phyloP scores from a whole-genome alignment of 495 filamentous ascomycete species.

The Xylaria palmicola region DNA sequence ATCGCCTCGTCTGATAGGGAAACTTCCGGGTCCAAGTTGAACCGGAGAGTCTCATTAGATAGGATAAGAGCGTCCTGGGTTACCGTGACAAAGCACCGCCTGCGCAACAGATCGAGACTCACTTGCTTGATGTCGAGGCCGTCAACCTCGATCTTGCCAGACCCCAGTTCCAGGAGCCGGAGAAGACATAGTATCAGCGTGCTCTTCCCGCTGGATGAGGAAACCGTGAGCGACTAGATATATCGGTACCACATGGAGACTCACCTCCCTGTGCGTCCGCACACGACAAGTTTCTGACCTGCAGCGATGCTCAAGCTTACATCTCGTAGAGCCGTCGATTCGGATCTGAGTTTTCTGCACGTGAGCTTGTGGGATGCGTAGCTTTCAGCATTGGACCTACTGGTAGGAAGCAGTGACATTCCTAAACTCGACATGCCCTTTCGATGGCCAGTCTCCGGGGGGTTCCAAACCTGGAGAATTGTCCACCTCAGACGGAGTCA shows the following conservation, averaged over 20 bases:
- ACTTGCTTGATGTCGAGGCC: slow-evolving; percentile 41
- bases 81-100: slow-evolving; percentile 36
- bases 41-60: slow-evolving; percentile 40
- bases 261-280: slow-evolving; percentile 36
- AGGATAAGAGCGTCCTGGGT: slow-evolving; percentile 52
- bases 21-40: slow-evolving; percentile 47
- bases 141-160: slow-evolving; percentile 46
- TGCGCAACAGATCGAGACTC: slow-evolving; percentile 34
- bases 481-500: slow-evolving; percentile 49
- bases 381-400: background rate
- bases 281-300: slow-evolving; percentile 60
- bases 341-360: background rate
- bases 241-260: too few relatives aligned
- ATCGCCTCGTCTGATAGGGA: slow-evolving; percentile 34
- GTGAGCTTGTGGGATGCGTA: background rate
- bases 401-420: slow-evolving; percentile 38
- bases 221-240: too few relatives aligned
- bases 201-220: slow-evolving; percentile 46
- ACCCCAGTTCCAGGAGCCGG: slow-evolving; percentile 31
- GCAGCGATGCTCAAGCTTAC: slow-evolving; percentile 50
- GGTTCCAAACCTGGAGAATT: slow-evolving; percentile 48
- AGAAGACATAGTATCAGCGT: slow-evolving; percentile 41
- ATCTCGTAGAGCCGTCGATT: slow-evolving; percentile 35
- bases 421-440: slow-evolving; percentile 51
- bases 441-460: slow-evolving; percentile 43